phyloP scores from a whole-genome alignment of 495 filamentous ascomycete species.

The Chaetomium tenue region DNA sequence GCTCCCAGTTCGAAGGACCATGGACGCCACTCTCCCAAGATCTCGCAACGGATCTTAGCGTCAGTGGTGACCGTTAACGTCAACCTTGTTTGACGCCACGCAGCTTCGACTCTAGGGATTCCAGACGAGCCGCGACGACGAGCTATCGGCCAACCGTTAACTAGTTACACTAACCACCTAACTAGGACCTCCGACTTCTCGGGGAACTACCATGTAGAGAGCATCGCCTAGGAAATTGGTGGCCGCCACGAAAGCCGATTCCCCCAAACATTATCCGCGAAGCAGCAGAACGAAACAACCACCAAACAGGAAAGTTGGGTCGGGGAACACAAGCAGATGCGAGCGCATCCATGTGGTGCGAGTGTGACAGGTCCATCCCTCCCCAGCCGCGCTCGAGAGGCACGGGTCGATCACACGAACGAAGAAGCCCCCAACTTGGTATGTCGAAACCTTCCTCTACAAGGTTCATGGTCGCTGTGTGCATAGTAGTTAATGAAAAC shows the following conservation, averaged over 20 bases:
- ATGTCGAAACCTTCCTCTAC: background rate
- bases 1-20: no score
- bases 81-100: constrained; percentile 32
- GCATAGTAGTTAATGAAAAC: constrained; percentile 3
- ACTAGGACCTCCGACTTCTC: background rate
- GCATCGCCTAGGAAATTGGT: background rate
- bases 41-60: constrained; percentile 22
- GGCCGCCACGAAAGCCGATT: background rate
- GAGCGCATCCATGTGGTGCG: background rate
- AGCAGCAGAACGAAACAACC: background rate
- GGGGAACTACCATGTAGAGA: no score
- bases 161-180: no score
- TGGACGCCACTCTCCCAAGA: constrained; percentile 16
- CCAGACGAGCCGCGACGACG: background rate
- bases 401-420: constrained; percentile 23
- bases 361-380: constrained; percentile 6
- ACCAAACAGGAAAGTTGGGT: background rate
- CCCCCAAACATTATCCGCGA: background rate
- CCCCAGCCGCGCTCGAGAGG: background rate
- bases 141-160: background rate
- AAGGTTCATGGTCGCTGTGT: background rate
- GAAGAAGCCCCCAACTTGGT: background rate
- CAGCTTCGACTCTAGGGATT: constrained; percentile 10
- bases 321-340: constrained; percentile 17
- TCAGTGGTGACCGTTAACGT: constrained; percentile 25